A percentile compares a stretch with the other conserved stretches of the same genome.
These are phyloP conservation scores for Colletotrichum sp. DNA, from an alignment of 2,329 filamentous ascomycete species.

Conservation along the genomic window DNA sequence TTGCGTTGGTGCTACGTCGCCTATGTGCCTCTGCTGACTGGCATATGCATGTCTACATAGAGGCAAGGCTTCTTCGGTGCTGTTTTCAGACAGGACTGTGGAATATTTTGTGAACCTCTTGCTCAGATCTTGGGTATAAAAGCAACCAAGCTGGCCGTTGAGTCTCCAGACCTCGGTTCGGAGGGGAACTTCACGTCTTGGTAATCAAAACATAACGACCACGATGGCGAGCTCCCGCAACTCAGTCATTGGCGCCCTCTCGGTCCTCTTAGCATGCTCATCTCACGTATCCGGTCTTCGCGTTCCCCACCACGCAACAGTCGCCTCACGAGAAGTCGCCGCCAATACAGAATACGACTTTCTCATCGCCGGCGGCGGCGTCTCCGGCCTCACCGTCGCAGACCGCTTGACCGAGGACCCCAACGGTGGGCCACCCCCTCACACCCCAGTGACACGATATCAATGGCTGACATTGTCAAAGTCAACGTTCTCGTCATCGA, in stretches of 20 bases:
- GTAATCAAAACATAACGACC: neutral
- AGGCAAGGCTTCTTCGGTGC: neutral
- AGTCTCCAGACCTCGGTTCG: neutral
- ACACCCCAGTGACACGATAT: accelerated
- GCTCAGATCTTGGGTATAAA: neutral
- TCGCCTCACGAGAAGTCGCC: neutral
- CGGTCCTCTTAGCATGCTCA: neutral
- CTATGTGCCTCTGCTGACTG: neutral
- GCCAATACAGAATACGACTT: neutral
- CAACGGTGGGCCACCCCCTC: neutral
- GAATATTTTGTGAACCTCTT: accelerated
- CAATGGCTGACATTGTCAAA: neutral
- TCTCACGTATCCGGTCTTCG: neutral
- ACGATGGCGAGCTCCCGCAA: neutral
- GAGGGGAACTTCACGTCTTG: accelerated
- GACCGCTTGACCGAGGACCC: conserved; percentile 6
- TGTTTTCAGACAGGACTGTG: accelerated
- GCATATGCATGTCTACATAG: neutral
- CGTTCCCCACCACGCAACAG: neutral
- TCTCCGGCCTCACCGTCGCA: conserved; percentile 6
- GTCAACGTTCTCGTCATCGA: conserved; percentile 33
- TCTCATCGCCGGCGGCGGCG: conserved; percentile 4
- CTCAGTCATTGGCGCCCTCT: neutral
- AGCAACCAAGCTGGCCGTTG: neutral
- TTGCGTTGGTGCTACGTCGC: neutral